These are phyloP conservation scores for Trametes sanguinea DNA, from an alignment of 768 basidiomycete species.

Conservation along the genomic window DNA sequence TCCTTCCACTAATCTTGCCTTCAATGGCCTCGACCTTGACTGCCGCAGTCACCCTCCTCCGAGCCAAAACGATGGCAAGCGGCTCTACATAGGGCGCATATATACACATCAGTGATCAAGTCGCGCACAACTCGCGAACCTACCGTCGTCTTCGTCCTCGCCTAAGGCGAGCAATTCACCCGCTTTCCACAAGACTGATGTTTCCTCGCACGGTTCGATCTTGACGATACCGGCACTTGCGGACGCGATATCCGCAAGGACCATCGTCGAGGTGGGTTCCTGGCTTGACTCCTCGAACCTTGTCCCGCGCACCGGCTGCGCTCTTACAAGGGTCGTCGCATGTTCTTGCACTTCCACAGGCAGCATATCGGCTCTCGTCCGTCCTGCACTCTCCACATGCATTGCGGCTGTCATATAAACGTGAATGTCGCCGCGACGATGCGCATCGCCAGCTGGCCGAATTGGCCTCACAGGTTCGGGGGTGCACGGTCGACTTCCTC, in stretches of 20 bases:
- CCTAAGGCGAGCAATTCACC: not conserved
- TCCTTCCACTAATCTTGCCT: not conserved
- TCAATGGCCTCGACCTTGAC: not conserved
- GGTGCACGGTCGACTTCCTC: conserved; percentile 1
- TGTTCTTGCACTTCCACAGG: too few relatives aligned
- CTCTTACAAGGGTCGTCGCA: too few relatives aligned
- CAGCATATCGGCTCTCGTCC: too few relatives aligned
- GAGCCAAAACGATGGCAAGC: conserved; percentile 3
- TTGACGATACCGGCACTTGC: too few relatives aligned
- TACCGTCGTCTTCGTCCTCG: conserved; percentile 13
- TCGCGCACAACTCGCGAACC: not conserved
- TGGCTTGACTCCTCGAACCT: too few relatives aligned
- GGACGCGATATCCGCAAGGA: too few relatives aligned
- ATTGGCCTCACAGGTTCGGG: not conserved
- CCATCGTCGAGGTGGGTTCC: too few relatives aligned
- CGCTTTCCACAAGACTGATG: not conserved
- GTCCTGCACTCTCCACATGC: too few relatives aligned
- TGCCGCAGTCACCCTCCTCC: not conserved
- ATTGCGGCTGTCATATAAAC: too few relatives aligned
- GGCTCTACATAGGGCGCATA: conserved; percentile 1
- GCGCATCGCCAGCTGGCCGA: not conserved
- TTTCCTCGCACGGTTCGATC: too few relatives aligned
- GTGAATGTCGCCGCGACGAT: too few relatives aligned
- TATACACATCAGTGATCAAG: not conserved
- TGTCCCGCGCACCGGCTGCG: too few relatives aligned